Evolutionary conservation across 2,329 filamentous ascomycete species (phyloP), one percentile per base, ranked within the genome.

Genomic region (Ramularia collo-cygni): DNA sequence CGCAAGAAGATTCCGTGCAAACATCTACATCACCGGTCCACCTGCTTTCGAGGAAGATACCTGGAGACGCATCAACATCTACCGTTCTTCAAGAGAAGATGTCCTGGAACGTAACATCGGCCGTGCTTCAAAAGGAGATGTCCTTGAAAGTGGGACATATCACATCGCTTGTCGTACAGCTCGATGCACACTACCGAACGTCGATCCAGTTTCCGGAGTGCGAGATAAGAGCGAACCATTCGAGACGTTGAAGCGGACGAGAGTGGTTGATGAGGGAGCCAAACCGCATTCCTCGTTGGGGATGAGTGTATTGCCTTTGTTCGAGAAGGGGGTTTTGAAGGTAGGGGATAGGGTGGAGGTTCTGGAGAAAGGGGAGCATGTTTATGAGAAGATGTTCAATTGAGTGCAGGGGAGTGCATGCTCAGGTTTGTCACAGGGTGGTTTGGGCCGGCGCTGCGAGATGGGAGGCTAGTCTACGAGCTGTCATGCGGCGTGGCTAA

Each of bases 141-240:
- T 15, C 13, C 8, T 8, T 8, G 33, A 32, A 14, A 27, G 6
- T 24, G 21, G 21, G 2, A 66, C 67, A 10, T 75, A 72, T 41
- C 68, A 77, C 44, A 64, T 76, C 8, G 68, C 77, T 0, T 81
- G 79, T 52, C 75, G 81, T 19, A 84, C 81, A 1, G 76, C 79
- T 1, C 72, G 82, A 39, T 86, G 83, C 64, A 83, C 79, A 51
- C 60, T 87, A 51, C 81, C 81, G 14, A 86, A 86, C 50, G 78
- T 85, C 1, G 71, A 85, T 57, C 81, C 73, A 1, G 65, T 67
- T 13, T 78, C 68, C 4, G 83, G 74, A n/a, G 55, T 70, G 15
- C 54, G 46, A 47, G 57, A 61, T 35, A 44, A 40, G 29, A 54
- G 56, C 16, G 58, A 62, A 44, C 60, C 60, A 7, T 52, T 52